A percentile compares a stretch with the other conserved stretches of the same genome.
These are phyloP conservation scores for Luffa aegyptiaca DNA, from an alignment of 306 rosid genomes.

Conservation along the genomic window DNA sequence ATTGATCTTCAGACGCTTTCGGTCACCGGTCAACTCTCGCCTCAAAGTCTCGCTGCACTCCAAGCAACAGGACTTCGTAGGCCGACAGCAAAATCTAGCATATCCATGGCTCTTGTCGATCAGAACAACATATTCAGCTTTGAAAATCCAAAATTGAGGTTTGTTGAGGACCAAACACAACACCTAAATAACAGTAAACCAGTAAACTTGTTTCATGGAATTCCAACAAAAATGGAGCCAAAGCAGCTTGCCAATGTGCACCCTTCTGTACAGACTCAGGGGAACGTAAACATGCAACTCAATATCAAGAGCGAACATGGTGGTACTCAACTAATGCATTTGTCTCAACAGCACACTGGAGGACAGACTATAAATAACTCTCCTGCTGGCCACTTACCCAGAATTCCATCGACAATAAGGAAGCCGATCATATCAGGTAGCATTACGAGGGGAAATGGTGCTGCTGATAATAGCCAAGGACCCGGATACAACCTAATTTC, in stretches of 20 bases:
- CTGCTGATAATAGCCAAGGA: constrained; percentile 36
- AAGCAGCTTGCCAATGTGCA: constrained; percentile 81
- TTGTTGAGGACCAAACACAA: constrained; percentile 73
- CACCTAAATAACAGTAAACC: constrained; percentile 44
- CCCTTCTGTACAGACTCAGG: constrained; percentile 38
- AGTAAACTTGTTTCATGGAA: constrained; percentile 74
- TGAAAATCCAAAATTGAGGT: constrained; percentile 81
- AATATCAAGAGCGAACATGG: constrained; percentile 46
- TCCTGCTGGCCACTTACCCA: constrained; percentile 36
- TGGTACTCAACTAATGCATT: constrained; percentile 13
- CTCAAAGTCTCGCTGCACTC: constrained; percentile 85
- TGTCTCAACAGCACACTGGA: constrained; percentile 52
- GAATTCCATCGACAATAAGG: constrained; percentile 49
- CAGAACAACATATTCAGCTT: constrained; percentile 94
- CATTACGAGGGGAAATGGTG: constrained; percentile 46
- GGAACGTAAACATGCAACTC: constrained; percentile 45
- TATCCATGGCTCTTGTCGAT: constrained; percentile 61
- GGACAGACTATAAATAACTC: constrained; percentile 52
- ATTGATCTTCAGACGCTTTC: constrained; percentile 81
- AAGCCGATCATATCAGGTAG: constrained; percentile 41
- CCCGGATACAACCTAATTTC: constrained; percentile 46
- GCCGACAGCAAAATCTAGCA: constrained; percentile 45
- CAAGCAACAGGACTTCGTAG: constrained; percentile 86
- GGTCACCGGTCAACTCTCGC: constrained; percentile 66
- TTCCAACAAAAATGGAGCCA: constrained; percentile 90